Percentiles rank a stretch among this genome's conserved stretches.
phyloP scores from a whole-genome alignment of 495 filamentous ascomycete species.

The Neurospora tetrasperma region DNA sequence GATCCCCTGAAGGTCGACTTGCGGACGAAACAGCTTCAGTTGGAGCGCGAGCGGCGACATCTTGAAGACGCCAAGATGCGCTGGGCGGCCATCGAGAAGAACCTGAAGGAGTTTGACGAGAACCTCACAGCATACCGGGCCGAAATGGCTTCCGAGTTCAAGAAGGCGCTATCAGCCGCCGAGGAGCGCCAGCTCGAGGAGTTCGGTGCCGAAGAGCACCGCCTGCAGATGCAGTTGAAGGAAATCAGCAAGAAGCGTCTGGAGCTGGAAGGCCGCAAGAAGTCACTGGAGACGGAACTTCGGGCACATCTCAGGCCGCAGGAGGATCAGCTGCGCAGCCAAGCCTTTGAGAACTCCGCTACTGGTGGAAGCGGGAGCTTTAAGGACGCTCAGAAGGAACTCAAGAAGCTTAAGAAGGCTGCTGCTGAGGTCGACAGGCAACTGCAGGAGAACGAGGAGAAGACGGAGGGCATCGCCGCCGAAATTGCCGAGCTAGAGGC shows the following conservation, averaged over 20 bases:
- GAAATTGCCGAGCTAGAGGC: conserved; percentile 52
- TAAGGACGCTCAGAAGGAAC: conserved; percentile 70
- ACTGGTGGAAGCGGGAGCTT: conserved; percentile 53
- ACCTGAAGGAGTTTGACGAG: conserved; percentile 63
- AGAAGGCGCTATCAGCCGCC: conserved; percentile 71
- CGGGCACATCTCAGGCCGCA: conserved; percentile 74
- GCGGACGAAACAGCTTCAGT: conserved; percentile 54
- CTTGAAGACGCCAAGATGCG: conserved; percentile 61
- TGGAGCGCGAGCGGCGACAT: conserved; percentile 63
- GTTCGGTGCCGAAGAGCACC: conserved; percentile 56
- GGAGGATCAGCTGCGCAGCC: conserved; percentile 75
- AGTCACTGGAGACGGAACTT: conserved; percentile 69
- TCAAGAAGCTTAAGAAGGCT: conserved; percentile 60
- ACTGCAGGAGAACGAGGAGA: conserved; percentile 58
- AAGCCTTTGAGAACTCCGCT: conserved; percentile 58
- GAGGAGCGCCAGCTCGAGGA: conserved; percentile 75
- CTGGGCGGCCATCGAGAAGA: conserved; percentile 62
- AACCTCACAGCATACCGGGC: conserved; percentile 62
- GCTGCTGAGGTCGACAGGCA: conserved; percentile 53
- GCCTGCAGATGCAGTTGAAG: conserved; percentile 61
- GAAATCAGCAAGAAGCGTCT: conserved; percentile 62
- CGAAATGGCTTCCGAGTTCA: conserved; percentile 79
- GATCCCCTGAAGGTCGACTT: conserved; percentile 68
- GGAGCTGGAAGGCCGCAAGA: conserved; percentile 73
- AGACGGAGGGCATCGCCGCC: conserved; percentile 53